phyloP scores from a whole-genome alignment of 1,284 basidiomycete genomes.

The Irpex sp. region DNA sequence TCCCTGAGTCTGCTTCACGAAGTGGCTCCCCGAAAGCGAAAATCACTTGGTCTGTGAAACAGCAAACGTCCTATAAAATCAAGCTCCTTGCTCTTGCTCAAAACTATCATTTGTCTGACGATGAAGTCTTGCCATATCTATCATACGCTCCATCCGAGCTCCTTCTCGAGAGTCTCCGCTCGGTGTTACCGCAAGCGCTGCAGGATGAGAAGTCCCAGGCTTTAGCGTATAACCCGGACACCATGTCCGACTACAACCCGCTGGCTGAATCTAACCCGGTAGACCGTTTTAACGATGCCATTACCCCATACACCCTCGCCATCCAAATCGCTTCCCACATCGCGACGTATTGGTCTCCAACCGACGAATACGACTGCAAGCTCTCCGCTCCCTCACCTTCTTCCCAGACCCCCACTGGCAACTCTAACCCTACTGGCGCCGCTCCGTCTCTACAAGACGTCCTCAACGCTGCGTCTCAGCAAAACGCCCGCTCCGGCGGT shows the following conservation, averaged over 20 bases:
- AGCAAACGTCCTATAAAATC: conserved; percentile 55
- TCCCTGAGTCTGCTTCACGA: neutral
- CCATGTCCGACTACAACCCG: conserved; percentile 46
- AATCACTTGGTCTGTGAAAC: conserved; percentile 50
- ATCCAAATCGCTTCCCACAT: conserved; percentile 59
- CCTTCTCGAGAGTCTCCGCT: conserved; percentile 43
- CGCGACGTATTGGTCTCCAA: conserved; percentile 58
- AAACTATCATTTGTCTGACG: conserved; percentile 41
- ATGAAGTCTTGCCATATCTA: conserved; percentile 64
- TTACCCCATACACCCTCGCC: conserved; percentile 59
- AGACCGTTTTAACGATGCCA: conserved; percentile 36
- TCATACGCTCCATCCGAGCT: conserved; percentile 48
- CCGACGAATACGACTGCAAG: conserved; percentile 65
- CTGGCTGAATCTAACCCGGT: conserved; percentile 19
- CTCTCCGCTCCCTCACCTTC: conserved; percentile 24
- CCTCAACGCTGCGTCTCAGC: conserved; percentile 8
- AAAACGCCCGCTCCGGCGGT: conserved; percentile 7
- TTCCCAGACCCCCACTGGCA: neutral
- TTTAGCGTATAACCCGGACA: conserved; percentile 37
- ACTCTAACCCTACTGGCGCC: neutral
- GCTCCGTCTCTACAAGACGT: conserved; percentile 14
- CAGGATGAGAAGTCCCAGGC: conserved; percentile 32
- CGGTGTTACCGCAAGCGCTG: conserved; percentile 19
- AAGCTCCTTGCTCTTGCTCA: conserved; percentile 54
- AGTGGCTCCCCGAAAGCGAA: conserved; percentile 6